Conservation (phyloP, 2,329 filamentous ascomycete genomes). For the Alternaria hordeiaustralica region DNA sequence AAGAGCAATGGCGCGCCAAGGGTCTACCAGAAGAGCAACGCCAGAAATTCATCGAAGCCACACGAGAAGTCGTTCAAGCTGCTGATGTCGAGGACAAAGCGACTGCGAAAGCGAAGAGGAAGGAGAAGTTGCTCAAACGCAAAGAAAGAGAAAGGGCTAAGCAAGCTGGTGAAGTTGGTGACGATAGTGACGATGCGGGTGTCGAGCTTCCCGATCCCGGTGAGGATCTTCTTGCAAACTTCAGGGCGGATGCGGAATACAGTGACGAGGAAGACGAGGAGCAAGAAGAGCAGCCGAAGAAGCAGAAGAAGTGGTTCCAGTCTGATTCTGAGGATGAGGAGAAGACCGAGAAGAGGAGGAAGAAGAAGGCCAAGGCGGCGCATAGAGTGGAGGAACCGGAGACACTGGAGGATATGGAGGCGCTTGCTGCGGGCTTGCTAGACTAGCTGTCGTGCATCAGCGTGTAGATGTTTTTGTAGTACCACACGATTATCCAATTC, state of each 20-base stretch:
- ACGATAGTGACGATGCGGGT: slow-evolving; percentile 23
- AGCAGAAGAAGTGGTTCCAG: slow-evolving; percentile 81
- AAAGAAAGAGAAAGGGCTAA: slow-evolving; percentile 69
- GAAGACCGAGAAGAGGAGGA: slow-evolving; percentile 45
- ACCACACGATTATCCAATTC: not conserved
- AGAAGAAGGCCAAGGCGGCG: slow-evolving; percentile 59
- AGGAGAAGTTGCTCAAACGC: slow-evolving; percentile 75
- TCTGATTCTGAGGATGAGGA: slow-evolving; percentile 65
- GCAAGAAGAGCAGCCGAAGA: slow-evolving; percentile 61
- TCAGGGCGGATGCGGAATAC: slow-evolving; percentile 50
- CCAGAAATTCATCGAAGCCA: slow-evolving; percentile 76
- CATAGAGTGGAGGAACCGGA: slow-evolving; percentile 73
- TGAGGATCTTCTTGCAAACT: slow-evolving; percentile 53
- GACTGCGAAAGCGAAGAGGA: slow-evolving; percentile 76
- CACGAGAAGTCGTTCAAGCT: slow-evolving; percentile 72
- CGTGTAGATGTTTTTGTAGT: not conserved
- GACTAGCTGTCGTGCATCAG: slow-evolving; percentile 32
- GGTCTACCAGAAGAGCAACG: slow-evolving; percentile 80
- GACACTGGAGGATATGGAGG: slow-evolving; percentile 80
- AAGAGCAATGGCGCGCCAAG: slow-evolving; percentile 76
- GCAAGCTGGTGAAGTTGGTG: slow-evolving; percentile 26
- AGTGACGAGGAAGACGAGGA: slow-evolving; percentile 50
- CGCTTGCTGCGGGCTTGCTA: slow-evolving; percentile 75
- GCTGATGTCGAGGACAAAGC: slow-evolving; percentile 86
- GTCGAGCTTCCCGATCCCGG: slow-evolving; percentile 40